Conservation (phyloP, 371 early-diverging fungal genomes). For the Polyrhizophydium stewartii region DNA sequence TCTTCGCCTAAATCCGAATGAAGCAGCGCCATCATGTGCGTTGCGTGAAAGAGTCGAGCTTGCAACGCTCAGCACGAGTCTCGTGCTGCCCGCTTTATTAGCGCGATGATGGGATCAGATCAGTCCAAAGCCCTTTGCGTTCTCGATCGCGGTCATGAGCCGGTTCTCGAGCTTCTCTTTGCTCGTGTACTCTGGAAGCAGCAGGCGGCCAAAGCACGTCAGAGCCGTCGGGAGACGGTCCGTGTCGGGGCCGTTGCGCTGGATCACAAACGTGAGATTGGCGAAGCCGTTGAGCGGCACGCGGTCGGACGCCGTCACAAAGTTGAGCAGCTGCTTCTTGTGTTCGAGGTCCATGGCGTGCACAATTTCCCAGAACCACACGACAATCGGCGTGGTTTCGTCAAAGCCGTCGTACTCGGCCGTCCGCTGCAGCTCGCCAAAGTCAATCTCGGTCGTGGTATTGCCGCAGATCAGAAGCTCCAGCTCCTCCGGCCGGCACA, state of each 20-base stretch:
- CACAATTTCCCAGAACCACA: constrained; percentile 92
- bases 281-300: constrained; percentile 92
- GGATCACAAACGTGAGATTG: constrained; percentile 90
- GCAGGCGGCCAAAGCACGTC: constrained; percentile 92
- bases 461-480: constrained; percentile 64
- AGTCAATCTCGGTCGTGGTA: constrained; percentile 44
- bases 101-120: constrained; percentile 26
- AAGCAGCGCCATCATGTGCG: too few relatives aligned
- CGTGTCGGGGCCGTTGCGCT: constrained; percentile 95
- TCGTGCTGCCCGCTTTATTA: too few relatives aligned
- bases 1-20: too few relatives aligned
- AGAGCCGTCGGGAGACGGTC: constrained; percentile 65
- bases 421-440: constrained; percentile 52
- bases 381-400: constrained; percentile 61
- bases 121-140: constrained; percentile 97
- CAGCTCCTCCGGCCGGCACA: constrained; percentile 61
- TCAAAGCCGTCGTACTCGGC: constrained; percentile 79
- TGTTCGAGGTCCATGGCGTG: constrained; percentile 71
- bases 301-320: constrained; percentile 97
- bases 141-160: constrained; percentile 88
- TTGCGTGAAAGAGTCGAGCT: too few relatives aligned
- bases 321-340: constrained; percentile 89
- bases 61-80: too few relatives aligned
- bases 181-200: constrained; percentile 89
- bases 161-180: constrained; percentile 81